phyloP scores from a whole-genome alignment of 1,284 basidiomycete genomes.

The Sphaerobolus stellatus region DNA sequence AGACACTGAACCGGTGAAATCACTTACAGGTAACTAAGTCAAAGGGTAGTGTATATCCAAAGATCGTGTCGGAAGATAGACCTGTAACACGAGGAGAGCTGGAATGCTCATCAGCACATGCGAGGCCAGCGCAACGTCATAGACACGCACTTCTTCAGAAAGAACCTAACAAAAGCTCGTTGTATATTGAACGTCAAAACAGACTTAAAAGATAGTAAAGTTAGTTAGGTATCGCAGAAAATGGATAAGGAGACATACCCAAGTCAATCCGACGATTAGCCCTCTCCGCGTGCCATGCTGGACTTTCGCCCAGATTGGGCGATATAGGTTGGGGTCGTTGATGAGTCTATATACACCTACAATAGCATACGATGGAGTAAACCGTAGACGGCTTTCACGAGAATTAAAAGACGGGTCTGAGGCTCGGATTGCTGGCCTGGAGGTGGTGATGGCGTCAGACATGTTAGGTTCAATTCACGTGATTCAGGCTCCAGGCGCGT shows the following conservation, averaged over 20 bases:
- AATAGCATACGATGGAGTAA: slow-evolving; percentile 71
- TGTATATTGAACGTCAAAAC: slow-evolving; percentile 65
- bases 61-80: slow-evolving; percentile 59
- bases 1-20: too few species aligned
- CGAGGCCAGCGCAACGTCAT: slow-evolving; percentile 1
- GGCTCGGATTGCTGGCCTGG: background rate
- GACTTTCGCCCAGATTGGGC: slow-evolving; percentile 76
- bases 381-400: slow-evolving; percentile 53
- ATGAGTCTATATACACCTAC: slow-evolving; percentile 73
- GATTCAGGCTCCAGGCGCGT: background rate
- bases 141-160: slow-evolving; percentile 55
- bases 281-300: slow-evolving; percentile 65
- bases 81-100: slow-evolving; percentile 67
- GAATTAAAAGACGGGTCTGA: slow-evolving; percentile 34
- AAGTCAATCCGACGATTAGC: slow-evolving; percentile 56
- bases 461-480: background rate
- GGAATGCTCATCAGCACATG: slow-evolving; percentile 14
- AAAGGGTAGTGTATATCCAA: slow-evolving; percentile 66
- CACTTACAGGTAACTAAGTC: slow-evolving; percentile 62
- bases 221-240: background rate
- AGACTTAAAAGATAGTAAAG: slow-evolving; percentile 38
- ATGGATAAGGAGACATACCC: slow-evolving; percentile 48
- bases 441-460: too few species aligned
- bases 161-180: slow-evolving; percentile 56
- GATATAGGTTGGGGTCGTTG: slow-evolving; percentile 61